phyloP scores from a whole-genome alignment of 176 grass and related monocot species.

The Saccharum officinarum region DNA sequence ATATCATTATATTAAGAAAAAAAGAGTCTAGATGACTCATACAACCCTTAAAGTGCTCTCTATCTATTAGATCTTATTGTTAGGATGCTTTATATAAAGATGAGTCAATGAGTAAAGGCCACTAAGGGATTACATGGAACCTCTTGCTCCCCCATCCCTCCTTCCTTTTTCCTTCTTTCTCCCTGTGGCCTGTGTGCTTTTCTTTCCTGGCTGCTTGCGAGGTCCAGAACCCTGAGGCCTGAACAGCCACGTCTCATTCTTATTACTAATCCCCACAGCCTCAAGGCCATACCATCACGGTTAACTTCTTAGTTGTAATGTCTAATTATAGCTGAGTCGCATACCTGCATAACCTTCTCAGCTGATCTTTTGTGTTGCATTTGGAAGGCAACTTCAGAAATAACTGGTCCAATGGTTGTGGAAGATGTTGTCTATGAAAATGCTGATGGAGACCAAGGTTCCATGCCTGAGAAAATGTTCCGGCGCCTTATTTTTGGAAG shows the following conservation, averaged over 20 bases:
- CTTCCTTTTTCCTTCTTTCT: not conserved
- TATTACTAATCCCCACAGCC: not conserved
- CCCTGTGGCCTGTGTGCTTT: not conserved
- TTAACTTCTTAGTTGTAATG: conserved; percentile 1
- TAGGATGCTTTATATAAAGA: not conserved
- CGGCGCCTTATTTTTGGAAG: conserved; percentile 84
- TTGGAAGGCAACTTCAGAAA: conserved; percentile 67
- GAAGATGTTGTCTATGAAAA: conserved; percentile 96
- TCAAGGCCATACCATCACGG: not conserved
- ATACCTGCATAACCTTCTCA: conserved; percentile 2
- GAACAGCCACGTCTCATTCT: not conserved
- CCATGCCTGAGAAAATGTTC: conserved; percentile 51
- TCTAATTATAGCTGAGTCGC: not conserved
- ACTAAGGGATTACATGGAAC: not conserved
- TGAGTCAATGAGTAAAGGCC: not conserved
- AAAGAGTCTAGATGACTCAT: not conserved
- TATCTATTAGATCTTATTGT: not conserved
- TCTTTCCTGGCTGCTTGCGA: not conserved
- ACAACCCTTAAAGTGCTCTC: not conserved
- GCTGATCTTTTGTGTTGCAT: conserved; percentile 36
- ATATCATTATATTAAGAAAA: not conserved
- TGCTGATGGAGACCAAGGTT: conserved; percentile 43
- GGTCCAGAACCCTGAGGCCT: not conserved
- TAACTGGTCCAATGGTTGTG: conserved; percentile 88
- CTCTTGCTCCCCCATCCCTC: not conserved